phyloP scores from a whole-genome alignment of 2,329 filamentous ascomycete genomes.

The Zymoseptoria passerinii region DNA sequence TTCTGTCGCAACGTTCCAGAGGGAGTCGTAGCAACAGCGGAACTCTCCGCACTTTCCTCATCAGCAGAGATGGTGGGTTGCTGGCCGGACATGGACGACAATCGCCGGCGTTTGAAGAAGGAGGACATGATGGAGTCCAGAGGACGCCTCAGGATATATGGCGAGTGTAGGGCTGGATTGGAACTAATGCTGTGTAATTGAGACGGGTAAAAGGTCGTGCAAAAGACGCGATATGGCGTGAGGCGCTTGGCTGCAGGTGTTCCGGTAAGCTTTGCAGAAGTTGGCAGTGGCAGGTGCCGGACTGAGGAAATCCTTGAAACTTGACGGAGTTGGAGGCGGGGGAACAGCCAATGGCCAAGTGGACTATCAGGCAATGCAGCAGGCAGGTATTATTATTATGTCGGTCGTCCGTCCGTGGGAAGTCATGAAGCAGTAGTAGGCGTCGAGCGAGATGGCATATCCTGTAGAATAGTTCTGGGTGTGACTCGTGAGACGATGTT shows the following conservation, averaged over 20 bases:
- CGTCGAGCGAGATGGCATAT: too few species aligned
- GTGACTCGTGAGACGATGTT: too few species aligned
- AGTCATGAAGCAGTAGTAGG: too few species aligned
- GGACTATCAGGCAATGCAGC: too few species aligned
- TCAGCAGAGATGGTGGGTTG: not conserved
- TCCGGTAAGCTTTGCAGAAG: not conserved
- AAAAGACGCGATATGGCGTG: not conserved
- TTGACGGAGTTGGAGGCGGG: not conserved
- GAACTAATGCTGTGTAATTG: not conserved
- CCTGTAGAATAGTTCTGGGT: too few species aligned
- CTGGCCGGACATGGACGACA: not conserved
- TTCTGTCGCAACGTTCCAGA: not conserved
- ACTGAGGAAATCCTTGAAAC: conserved; percentile 8
- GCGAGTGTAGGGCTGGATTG: too few species aligned
- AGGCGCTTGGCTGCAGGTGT: not conserved
- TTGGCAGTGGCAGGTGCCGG: conserved; percentile 3
- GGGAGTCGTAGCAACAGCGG: not conserved
- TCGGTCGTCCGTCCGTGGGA: too few species aligned
- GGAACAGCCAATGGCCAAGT: not conserved
- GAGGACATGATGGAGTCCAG: not conserved
- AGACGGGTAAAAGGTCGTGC: not conserved
- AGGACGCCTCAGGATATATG: too few species aligned
- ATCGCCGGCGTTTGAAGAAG: not conserved
- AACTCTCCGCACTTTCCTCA: not conserved
- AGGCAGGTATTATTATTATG: too few species aligned